phyloP scores from a whole-genome alignment of 78 protist genomes.

The Guillardia theta region DNA sequence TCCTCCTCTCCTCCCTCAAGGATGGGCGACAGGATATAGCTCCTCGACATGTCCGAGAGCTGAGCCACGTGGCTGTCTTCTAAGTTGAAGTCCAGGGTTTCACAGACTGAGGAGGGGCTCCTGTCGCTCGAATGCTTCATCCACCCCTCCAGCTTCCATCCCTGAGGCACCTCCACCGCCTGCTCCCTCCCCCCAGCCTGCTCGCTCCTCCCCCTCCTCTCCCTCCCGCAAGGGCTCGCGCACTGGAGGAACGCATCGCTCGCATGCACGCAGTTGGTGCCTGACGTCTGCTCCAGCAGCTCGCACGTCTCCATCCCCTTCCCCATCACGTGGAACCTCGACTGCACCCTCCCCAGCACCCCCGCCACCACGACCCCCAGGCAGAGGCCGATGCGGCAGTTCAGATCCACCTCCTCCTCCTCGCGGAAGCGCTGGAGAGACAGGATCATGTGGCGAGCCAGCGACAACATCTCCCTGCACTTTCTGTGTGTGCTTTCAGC shows the following conservation, averaged over 20 bases:
- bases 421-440: neutral
- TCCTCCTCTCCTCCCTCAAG: no score
- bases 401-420: neutral
- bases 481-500: neutral
- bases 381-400: neutral
- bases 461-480: neutral
- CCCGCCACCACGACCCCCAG: neutral
- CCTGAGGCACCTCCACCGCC: no score
- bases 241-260: neutral
- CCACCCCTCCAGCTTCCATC: no score
- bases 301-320: neutral
- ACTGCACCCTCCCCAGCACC: neutral
- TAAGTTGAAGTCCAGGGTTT: no score
- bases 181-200: no score
- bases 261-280: neutral
- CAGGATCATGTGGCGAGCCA: neutral
- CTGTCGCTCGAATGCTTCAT: no score
- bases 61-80: no score
- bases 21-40: no score
- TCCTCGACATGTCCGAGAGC: no score
- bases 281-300: neutral
- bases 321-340: neutral
- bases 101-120: no score
- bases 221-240: no score
- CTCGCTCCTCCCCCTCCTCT: no score